These are phyloP conservation scores for Botryotinia narcissicola DNA, from an alignment of 2,329 filamentous ascomycete genomes.

Conservation along the genomic window DNA sequence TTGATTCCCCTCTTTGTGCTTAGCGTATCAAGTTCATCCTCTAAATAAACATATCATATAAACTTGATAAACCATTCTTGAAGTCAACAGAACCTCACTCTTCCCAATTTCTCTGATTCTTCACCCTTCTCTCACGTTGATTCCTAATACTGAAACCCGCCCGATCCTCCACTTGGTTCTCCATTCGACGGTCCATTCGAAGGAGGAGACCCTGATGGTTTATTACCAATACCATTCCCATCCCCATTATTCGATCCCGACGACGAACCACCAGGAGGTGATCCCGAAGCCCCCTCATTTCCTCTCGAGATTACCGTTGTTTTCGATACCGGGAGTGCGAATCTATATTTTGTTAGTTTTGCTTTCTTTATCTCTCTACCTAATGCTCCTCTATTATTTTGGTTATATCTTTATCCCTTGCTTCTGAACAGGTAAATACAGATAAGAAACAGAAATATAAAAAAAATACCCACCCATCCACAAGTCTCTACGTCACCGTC, in stretches of 20 bases:
- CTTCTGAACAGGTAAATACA: neutral
- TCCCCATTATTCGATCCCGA: neutral
- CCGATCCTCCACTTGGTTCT: neutral
- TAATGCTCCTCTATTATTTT: neutral
- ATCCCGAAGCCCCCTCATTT: neutral
- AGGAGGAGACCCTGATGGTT: neutral
- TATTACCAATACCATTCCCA: neutral
- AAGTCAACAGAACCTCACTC: neutral
- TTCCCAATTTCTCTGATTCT: neutral
- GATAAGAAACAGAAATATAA: too few species aligned
- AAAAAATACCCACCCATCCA: neutral
- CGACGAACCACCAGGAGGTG: neutral
- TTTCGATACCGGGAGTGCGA: neutral
- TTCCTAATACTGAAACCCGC: neutral
- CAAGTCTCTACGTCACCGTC: neutral
- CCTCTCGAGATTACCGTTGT: neutral
- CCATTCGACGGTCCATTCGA: neutral
- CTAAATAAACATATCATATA: neutral
- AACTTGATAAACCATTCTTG: neutral
- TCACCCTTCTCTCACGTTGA: neutral
- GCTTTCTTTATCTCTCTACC: neutral
- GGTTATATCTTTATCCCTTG: neutral
- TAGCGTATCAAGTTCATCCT: neutral
- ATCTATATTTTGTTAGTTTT: neutral
- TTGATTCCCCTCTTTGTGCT: neutral